phyloP scores from a whole-genome alignment of 768 basidiomycete species.

The Termitomyces sp. region DNA sequence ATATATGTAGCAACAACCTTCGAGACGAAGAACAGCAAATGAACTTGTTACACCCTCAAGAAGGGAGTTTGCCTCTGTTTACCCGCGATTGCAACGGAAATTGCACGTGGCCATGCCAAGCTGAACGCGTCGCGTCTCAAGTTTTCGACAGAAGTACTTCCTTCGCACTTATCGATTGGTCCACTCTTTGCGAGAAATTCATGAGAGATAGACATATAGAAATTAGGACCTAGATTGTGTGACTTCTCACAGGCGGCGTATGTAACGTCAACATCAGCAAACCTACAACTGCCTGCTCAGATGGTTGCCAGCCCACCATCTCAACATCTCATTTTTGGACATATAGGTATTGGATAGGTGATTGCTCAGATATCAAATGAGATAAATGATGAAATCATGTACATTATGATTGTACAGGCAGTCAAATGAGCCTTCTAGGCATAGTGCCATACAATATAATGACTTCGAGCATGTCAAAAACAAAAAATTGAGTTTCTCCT shows the following conservation, averaged over 20 bases:
- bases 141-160: not conserved
- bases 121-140: not conserved
- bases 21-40: not conserved
- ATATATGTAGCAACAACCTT: not conserved
- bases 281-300: no score
- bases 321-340: no score
- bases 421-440: no score
- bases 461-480: no score
- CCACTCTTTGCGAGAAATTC: not conserved
- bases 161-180: not conserved
- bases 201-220: not conserved
- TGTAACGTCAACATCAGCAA: no score
- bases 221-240: not conserved
- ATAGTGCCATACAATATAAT: no score
- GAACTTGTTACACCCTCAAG: constrained; percentile 1
- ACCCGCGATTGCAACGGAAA: constrained; percentile 12
- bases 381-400: no score
- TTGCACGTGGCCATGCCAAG: constrained; percentile 8
- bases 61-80: constrained; percentile 11
- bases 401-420: no score
- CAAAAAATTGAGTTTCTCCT: not conserved
- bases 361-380: no score
- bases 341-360: no score
- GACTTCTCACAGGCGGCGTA: no score
- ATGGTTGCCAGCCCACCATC: no score